phyloP scores from a whole-genome alignment of 2,329 filamentous ascomycete species.

The Rosellinia necatrix region DNA sequence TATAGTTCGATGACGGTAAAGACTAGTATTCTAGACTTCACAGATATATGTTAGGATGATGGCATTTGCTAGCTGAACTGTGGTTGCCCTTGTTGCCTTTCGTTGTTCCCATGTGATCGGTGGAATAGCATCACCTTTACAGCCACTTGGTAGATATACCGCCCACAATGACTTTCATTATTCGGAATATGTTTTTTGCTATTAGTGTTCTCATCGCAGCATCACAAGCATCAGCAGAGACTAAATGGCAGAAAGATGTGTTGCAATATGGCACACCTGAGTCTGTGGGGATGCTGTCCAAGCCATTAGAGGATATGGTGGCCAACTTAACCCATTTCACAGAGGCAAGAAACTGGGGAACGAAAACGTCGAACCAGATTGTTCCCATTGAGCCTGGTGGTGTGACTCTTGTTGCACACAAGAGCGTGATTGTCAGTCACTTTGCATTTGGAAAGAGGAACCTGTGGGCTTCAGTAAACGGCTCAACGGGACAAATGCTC shows the following conservation, averaged over 20 bases:
- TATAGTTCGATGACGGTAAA: too few species aligned
- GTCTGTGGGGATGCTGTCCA: constrained; percentile 19
- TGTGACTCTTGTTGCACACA: constrained; percentile 13
- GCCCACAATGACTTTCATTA: background rate
- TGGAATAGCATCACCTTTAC: too few species aligned
- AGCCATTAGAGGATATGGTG: constrained; percentile 20
- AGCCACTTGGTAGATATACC: background rate
- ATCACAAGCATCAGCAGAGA: background rate
- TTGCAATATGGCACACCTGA: constrained; percentile 14
- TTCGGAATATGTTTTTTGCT: background rate
- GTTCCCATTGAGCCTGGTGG: constrained; percentile 19
- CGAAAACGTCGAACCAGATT: constrained; percentile 12
- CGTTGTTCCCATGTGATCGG: background rate
- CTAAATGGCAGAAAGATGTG: background rate
- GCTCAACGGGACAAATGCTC: constrained; percentile 12
- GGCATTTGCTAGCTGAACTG: too few species aligned
- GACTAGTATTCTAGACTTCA: too few species aligned
- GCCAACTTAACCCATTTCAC: constrained; percentile 19
- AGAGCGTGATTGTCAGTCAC: constrained; percentile 20
- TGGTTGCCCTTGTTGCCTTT: too few species aligned
- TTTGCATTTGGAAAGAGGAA: constrained; percentile 24
- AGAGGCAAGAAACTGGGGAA: constrained; percentile 16
- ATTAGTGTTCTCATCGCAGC: background rate
- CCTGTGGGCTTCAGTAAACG: constrained; percentile 19
- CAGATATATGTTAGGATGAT: too few species aligned